These are phyloP conservation scores for Ottelia alismoides DNA, from an alignment of 106 monocot species.

Conservation along the genomic window DNA sequence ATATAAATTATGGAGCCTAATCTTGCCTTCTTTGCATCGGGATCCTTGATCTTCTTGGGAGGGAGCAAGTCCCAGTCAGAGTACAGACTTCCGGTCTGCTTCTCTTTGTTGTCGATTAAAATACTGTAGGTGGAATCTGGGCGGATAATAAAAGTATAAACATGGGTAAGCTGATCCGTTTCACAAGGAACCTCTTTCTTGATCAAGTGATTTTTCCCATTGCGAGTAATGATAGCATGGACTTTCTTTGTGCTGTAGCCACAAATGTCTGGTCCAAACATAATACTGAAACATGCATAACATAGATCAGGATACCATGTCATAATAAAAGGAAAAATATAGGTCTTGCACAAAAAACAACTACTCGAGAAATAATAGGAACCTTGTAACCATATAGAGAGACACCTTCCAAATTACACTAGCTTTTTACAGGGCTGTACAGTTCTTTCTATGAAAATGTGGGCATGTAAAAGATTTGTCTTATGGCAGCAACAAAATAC, in stretches of 20 bases:
- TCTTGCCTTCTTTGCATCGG: slow-evolving; percentile 50
- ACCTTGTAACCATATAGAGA: no score
- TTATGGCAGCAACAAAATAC: no score
- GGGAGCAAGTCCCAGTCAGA: slow-evolving; percentile 56
- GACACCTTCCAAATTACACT: no score
- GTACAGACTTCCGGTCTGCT: slow-evolving; percentile 46
- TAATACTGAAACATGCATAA: slow-evolving; percentile 23
- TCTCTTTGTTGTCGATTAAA: slow-evolving; percentile 52
- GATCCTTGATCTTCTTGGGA: slow-evolving; percentile 60
- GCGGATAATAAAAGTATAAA: slow-evolving; percentile 46
- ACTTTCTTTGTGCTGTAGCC: slow-evolving; percentile 51
- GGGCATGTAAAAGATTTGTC: no score
- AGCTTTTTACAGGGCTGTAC: no score
- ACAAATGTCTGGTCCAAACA: slow-evolving; percentile 75
- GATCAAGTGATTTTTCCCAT: slow-evolving; percentile 46
- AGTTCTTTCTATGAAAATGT: no score
- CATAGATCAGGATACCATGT: neutral
- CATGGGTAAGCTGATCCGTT: slow-evolving; percentile 51
- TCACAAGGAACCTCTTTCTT: slow-evolving; percentile 59
- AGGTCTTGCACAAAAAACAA: neutral
- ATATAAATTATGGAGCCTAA: no score
- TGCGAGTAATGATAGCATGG: slow-evolving; percentile 50
- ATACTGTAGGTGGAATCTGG: slow-evolving; percentile 54
- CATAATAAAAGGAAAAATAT: neutral
- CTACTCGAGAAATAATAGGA: no score